Evolutionary conservation across 2,329 filamentous ascomycete genomes (phyloP), one percentile per base, ranked within the genome.

Genomic region (Orbilia javanica): DNA sequence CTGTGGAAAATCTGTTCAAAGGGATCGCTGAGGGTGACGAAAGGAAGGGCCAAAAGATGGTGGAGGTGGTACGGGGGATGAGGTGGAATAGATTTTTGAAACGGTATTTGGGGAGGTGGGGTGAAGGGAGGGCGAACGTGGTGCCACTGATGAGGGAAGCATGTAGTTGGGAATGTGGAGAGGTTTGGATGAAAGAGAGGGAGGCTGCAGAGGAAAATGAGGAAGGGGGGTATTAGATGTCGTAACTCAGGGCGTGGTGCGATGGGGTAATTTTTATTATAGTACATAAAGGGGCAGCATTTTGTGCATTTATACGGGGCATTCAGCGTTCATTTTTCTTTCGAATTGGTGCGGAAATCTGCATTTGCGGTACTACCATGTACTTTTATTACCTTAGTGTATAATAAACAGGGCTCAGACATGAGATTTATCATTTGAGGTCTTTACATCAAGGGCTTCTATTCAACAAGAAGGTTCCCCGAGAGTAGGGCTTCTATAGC

Each of bases 161-260:
- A n/a, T 76, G 72, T 65, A 76, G 72, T 36, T 76, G 72, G 72
- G 72, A 76, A 20, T 76, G 72, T 57, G 72, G 44, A 13, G 72
- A 69, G 55, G 36, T 55, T 31, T 76, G 72, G 72, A 76, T 76
- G 72, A 13, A 20, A 36, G 55, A 29, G 27, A 48, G 72, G 52
- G 34, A 69, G 44, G 13, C 25, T 7, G 64, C 44, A 3, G 72
- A 69, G 36, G 55, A 65, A 27, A 46, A 4, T 2, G 29, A 13
- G 1, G 52, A 22, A 3, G 29, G 18, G 13, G 13, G 27, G 44
- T 53, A 36, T 20, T 65, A 15, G 29, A 31, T 3, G 29, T 7
- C 7, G 29, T 31, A 39, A 15, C 8, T 13, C n/a, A 15, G 11
- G 36, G 4, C 2, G 2, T 3, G 8, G 8, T 39, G 8, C n/a